Evolutionary conservation across 2,329 filamentous ascomycete genomes (phyloP).

Genomic region (Teratosphaeria nubilosa): DNA sequence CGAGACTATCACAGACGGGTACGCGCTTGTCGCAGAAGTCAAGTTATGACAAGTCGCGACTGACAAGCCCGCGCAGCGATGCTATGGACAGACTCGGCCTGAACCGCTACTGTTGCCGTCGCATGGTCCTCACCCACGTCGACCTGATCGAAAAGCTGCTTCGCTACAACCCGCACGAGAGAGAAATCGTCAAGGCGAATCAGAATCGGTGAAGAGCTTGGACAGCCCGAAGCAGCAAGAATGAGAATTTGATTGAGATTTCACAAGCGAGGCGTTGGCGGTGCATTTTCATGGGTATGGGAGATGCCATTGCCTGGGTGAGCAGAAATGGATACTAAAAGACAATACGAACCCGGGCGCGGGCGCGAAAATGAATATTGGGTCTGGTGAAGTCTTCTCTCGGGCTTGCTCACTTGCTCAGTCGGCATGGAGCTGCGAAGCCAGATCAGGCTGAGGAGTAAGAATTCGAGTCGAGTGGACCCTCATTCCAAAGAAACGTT

Average conservation of each 20-base stretch:
- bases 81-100: slow-evolving; percentile 58
- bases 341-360: neutral
- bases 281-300: neutral
- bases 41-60: neutral
- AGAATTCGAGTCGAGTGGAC: too few relatives aligned
- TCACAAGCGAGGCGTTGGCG: neutral
- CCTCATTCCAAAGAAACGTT: too few relatives aligned
- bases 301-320: neutral
- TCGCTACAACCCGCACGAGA: slow-evolving; percentile 45
- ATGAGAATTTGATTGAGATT: neutral
- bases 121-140: slow-evolving; percentile 99
- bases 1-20: slow-evolving; percentile 42
- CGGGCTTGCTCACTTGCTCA: too few relatives aligned
- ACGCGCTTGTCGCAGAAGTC: slow-evolving; percentile 4
- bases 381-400: too few relatives aligned
- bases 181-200: slow-evolving; percentile 24
- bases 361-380: too few relatives aligned
- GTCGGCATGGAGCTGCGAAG: too few relatives aligned
- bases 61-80: neutral
- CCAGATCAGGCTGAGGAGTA: too few relatives aligned
- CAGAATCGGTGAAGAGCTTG: neutral
- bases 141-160: slow-evolving; percentile 97
- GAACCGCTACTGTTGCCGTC: slow-evolving; percentile 93
- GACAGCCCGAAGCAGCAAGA: neutral
- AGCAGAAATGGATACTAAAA: neutral